Evolutionary conservation across 2,329 filamentous ascomycete species (phyloP).

Genomic region (Chalara sp.): DNA sequence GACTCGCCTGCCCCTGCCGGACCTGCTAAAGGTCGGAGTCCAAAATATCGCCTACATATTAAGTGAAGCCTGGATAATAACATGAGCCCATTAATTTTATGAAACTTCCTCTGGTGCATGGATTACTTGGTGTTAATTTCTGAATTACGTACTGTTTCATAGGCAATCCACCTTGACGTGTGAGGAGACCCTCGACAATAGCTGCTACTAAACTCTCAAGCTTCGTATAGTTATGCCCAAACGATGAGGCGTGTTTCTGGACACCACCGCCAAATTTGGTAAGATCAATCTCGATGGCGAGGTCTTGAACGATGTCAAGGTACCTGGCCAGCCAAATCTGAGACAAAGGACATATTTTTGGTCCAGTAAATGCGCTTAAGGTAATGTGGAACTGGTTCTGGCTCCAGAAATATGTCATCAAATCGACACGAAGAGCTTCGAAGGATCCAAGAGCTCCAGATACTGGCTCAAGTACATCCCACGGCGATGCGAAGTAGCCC

Average conservation of each 20-base stretch:
- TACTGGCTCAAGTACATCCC: conserved; percentile 19
- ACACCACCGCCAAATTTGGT: conserved; percentile 21
- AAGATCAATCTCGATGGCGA: conserved; percentile 26
- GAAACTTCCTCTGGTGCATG: background rate
- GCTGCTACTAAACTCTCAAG: conserved; percentile 9
- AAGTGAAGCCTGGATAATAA: conserved; percentile 4
- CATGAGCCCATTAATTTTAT: background rate
- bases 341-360: conserved; percentile 20
- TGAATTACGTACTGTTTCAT: conserved; percentile 6
- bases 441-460: conserved; percentile 16
- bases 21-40: conserved; percentile 5
- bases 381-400: conserved; percentile 26
- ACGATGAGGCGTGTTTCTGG: conserved; percentile 8
- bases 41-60: conserved; percentile 13
- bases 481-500: conserved; percentile 19
- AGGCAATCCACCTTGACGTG: conserved; percentile 2
- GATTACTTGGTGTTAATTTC: background rate
- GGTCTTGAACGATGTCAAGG: conserved; percentile 17
- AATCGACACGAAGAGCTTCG: conserved; percentile 17
- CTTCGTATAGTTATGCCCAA: conserved; percentile 11
- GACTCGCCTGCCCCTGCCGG: background rate
- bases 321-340: conserved; percentile 19
- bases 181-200: conserved; percentile 10
- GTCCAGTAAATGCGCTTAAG: conserved; percentile 17
- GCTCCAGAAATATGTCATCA: conserved; percentile 26